Conservation (phyloP, 2,329 filamentous ascomycete genomes). For the Rutstroemia sydowiana region DNA sequence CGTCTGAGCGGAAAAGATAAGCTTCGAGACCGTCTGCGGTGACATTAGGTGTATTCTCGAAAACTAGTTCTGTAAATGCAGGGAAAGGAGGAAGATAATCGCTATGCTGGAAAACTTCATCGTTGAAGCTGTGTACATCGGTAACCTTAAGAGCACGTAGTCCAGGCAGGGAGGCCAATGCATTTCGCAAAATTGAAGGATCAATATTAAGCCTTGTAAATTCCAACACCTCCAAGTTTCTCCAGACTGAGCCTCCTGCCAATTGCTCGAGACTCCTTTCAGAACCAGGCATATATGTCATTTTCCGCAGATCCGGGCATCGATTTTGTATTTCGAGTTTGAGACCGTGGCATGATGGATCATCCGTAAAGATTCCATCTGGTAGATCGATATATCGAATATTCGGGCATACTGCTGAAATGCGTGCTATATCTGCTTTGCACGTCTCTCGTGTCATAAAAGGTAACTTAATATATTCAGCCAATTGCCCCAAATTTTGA, state of each 20-base stretch:
- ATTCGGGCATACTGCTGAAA: conserved; percentile 77
- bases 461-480: conserved; percentile 77
- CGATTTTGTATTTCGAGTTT: conserved; percentile 77
- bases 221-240: conserved; percentile 65
- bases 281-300: conserved; percentile 73
- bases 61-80: conserved; percentile 61
- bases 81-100: conserved; percentile 66
- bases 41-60: conserved; percentile 64
- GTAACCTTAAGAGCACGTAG: conserved; percentile 70
- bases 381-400: conserved; percentile 86
- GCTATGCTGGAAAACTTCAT: conserved; percentile 64
- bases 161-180: conserved; percentile 57
- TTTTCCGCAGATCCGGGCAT: conserved; percentile 79
- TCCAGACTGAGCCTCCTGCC: conserved; percentile 58
- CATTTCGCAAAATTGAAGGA: conserved; percentile 60
- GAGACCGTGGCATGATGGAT: conserved; percentile 65
- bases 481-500: conserved; percentile 56
- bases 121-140: conserved; percentile 62
- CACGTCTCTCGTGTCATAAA: conserved; percentile 88
- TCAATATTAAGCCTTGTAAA: conserved; percentile 62
- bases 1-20: conserved; percentile 58
- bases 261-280: conserved; percentile 71
- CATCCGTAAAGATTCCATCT: conserved; percentile 78
- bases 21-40: conserved; percentile 63
- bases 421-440: conserved; percentile 76